phyloP scores from a whole-genome alignment of 805 yeast species.

The Ogataea henricii region DNA sequence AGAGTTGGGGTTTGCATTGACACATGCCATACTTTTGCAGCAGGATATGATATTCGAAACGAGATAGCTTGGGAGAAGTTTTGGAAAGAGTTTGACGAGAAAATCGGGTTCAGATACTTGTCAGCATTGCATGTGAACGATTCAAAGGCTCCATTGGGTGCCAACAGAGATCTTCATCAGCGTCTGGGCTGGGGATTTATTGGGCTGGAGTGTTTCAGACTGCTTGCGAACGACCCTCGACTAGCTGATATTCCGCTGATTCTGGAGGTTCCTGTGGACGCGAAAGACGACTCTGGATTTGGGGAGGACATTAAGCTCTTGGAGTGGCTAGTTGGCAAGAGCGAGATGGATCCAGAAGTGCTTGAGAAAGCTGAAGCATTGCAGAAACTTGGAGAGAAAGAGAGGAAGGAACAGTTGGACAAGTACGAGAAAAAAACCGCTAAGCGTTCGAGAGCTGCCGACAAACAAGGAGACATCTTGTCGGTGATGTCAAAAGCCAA shows the following conservation, averaged over 20 bases:
- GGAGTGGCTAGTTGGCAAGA: conserved; percentile 74
- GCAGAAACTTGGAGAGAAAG: conserved; percentile 61
- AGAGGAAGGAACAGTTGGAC: conserved; percentile 66
- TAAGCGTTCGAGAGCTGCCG: conserved; percentile 27
- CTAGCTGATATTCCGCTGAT: conserved; percentile 73
- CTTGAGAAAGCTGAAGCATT: conserved; percentile 49
- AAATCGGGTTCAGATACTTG: conserved; percentile 74
- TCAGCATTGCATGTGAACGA: conserved; percentile 88
- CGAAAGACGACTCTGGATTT: conserved; percentile 62
- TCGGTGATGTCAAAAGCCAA: conserved; percentile 25
- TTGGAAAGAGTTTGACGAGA: conserved; percentile 74
- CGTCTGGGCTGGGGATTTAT: conserved; percentile 85
- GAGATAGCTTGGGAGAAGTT: conserved; percentile 60
- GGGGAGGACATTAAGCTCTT: conserved; percentile 82
- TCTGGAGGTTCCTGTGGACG: conserved; percentile 77
- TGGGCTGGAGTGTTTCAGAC: conserved; percentile 82
- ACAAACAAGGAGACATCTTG: conserved; percentile 23
- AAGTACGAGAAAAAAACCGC: conserved; percentile 61
- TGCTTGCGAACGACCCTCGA: conserved; percentile 67
- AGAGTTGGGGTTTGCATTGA: conserved; percentile 96
- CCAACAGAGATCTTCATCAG: conserved; percentile 90
- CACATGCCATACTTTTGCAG: conserved; percentile 95
- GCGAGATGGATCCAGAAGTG: conserved; percentile 56
- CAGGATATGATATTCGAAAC: conserved; percentile 85
- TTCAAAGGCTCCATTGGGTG: conserved; percentile 90